phyloP scores from a whole-genome alignment of 2,329 filamentous ascomycete species.

The Neofusicoccum sp. region DNA sequence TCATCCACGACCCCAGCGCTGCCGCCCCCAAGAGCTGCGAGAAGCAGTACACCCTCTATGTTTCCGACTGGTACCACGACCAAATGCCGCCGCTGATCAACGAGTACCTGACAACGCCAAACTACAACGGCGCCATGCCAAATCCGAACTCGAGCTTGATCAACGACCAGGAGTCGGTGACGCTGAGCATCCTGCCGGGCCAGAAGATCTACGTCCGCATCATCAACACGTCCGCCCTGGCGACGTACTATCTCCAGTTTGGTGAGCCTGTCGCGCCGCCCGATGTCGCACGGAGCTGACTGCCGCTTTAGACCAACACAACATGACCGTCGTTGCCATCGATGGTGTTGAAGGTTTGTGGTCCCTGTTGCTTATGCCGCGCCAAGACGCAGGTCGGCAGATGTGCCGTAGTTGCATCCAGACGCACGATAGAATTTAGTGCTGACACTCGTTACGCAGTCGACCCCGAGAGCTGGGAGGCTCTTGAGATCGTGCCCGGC shows the following conservation, averaged over 20 bases:
- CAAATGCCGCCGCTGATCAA: slow-evolving; percentile 53
- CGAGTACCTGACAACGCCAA: slow-evolving; percentile 48
- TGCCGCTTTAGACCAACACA: slow-evolving; percentile 15
- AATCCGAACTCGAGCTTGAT: slow-evolving; percentile 69
- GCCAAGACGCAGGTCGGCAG: slow-evolving; percentile 59
- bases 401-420: slow-evolving; percentile 68
- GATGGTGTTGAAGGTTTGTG: slow-evolving; percentile 17
- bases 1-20: slow-evolving; percentile 61
- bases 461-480: slow-evolving; percentile 54
- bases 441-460: slow-evolving; percentile 36
- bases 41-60: slow-evolving; percentile 64
- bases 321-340: slow-evolving; percentile 22
- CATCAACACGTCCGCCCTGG: slow-evolving; percentile 71
- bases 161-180: slow-evolving; percentile 68
- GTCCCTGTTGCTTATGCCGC: slow-evolving; percentile 59
- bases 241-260: slow-evolving; percentile 49
- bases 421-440: slow-evolving; percentile 34
- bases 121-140: slow-evolving; percentile 58
- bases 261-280: background rate
- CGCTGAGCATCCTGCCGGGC: slow-evolving; percentile 62
- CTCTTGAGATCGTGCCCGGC: slow-evolving; percentile 64
- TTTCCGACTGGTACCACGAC: slow-evolving; percentile 71
- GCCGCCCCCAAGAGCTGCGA: slow-evolving; percentile 48
- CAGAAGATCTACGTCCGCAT: slow-evolving; percentile 73
- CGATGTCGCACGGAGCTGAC: background rate